Evolutionary conservation across 208 protist species (phyloP).

Genomic region (Wallacemonas sp.): DNA sequence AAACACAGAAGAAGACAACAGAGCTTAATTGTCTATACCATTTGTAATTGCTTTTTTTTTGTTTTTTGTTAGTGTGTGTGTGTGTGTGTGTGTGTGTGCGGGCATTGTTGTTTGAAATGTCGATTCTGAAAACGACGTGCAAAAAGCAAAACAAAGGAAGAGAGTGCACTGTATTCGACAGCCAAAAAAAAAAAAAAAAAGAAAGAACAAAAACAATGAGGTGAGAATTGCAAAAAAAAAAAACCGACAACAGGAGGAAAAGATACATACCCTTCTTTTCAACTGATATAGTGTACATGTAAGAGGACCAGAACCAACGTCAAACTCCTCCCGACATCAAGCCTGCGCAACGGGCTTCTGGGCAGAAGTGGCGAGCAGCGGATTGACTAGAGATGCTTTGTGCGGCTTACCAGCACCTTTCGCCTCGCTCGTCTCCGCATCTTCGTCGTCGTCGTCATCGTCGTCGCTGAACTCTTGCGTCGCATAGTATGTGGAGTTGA

Average conservation of each 20-base stretch:
- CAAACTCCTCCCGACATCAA: too few relatives aligned
- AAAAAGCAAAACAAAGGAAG: too few relatives aligned
- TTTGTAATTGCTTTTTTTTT: not conserved
- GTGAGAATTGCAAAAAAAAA: not conserved
- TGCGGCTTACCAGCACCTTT: not conserved
- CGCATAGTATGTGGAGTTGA: constrained; percentile 73
- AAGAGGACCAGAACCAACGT: too few relatives aligned
- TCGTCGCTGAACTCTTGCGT: not conserved
- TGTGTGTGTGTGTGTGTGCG: too few relatives aligned
- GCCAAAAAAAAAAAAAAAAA: not conserved
- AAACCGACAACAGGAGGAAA: not conserved
- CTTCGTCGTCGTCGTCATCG: not conserved
- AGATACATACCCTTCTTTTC: too few relatives aligned
- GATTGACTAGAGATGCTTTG: not conserved
- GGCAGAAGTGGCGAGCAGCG: not conserved
- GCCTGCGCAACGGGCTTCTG: not conserved
- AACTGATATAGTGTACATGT: too few relatives aligned
- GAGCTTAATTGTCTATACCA: too few relatives aligned
- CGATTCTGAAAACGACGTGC: too few relatives aligned
- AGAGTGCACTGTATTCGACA: too few relatives aligned
- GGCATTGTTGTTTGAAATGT: too few relatives aligned
- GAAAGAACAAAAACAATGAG: not conserved
- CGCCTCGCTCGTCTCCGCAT: not conserved
- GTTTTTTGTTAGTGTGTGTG: not conserved
- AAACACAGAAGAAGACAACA: too few relatives aligned